Conservation (phyloP, 1,139 yeast genomes). For the Blastobotrys illinoisensis region DNA sequence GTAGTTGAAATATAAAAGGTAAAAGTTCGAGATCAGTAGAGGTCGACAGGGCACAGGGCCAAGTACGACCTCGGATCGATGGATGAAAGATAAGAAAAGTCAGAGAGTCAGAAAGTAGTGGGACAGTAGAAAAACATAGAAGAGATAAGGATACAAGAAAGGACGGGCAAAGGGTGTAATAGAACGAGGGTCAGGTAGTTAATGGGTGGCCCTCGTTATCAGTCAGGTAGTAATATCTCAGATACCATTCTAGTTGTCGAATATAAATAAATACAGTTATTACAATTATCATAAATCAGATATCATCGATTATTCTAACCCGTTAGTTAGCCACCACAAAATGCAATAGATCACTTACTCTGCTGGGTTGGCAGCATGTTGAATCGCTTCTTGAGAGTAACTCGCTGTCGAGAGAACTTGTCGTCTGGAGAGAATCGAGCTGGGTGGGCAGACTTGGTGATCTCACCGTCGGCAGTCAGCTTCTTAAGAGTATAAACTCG, state of each 20-base stretch:
- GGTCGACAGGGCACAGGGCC: too few species aligned
- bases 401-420: constrained; percentile 98
- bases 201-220: too few species aligned
- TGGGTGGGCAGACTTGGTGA: constrained; percentile 98
- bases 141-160: too few species aligned
- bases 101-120: too few species aligned
- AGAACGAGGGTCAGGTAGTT: too few species aligned
- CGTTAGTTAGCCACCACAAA: background rate
- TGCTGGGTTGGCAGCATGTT: constrained; percentile 84
- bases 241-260: background rate
- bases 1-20: too few species aligned
- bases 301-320: background rate
- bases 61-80: too few species aligned
- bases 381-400: constrained; percentile 92
- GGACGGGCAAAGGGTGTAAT: too few species aligned
- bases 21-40: too few species aligned
- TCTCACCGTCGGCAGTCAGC: constrained; percentile 75
- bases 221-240: background rate
- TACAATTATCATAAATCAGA: background rate
- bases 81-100: too few species aligned
- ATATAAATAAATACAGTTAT: background rate
- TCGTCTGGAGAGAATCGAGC: constrained; percentile 99
- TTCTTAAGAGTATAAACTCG: constrained; percentile 91
- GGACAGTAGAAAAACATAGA: too few species aligned
- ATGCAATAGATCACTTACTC: constrained; percentile 26